phyloP scores from a whole-genome alignment of 768 basidiomycete genomes.

The Termitomyces sp. region DNA sequence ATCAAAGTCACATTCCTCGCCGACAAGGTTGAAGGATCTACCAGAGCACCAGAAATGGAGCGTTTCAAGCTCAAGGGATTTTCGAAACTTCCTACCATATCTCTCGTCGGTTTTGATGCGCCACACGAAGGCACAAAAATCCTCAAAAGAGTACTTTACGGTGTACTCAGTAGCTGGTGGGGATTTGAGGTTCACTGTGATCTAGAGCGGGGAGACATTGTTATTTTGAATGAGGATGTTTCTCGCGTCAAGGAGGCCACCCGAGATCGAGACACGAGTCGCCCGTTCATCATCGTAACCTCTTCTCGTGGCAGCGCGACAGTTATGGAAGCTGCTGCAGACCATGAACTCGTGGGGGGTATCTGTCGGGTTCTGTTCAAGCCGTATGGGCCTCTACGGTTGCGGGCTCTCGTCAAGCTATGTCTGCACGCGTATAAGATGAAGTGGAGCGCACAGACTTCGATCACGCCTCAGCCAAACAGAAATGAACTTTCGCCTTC shows the following conservation, averaged over 20 bases:
- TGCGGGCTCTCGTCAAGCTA: constrained; percentile 61
- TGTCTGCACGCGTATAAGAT: constrained; percentile 53
- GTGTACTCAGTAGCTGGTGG: constrained; percentile 76
- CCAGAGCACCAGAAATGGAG: constrained; percentile 33
- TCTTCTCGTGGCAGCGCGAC: constrained; percentile 54
- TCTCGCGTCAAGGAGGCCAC: constrained; percentile 52
- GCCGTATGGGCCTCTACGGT: constrained; percentile 76
- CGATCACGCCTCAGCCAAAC: not conserved
- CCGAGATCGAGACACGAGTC: constrained; percentile 44
- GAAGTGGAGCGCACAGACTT: constrained; percentile 21
- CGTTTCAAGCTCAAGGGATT: constrained; percentile 38
- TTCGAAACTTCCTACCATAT: constrained; percentile 43
- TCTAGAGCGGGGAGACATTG: constrained; percentile 56
- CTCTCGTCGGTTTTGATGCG: constrained; percentile 67
- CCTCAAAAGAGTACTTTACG: constrained; percentile 51
- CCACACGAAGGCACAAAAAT: constrained; percentile 62
- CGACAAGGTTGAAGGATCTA: constrained; percentile 44
- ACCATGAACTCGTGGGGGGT: constrained; percentile 77
- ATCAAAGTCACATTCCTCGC: constrained; percentile 83
- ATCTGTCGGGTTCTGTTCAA: constrained; percentile 89
- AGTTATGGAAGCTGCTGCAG: constrained; percentile 55
- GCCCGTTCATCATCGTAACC: constrained; percentile 37
- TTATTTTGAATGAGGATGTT: constrained; percentile 78
- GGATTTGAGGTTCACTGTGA: constrained; percentile 46
- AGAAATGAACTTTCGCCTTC: not conserved